Percentiles rank a stretch among this genome's conserved stretches.
Evolutionary conservation across 768 basidiomycete species (phyloP).

Genomic region (Tephrocybe rancida): DNA sequence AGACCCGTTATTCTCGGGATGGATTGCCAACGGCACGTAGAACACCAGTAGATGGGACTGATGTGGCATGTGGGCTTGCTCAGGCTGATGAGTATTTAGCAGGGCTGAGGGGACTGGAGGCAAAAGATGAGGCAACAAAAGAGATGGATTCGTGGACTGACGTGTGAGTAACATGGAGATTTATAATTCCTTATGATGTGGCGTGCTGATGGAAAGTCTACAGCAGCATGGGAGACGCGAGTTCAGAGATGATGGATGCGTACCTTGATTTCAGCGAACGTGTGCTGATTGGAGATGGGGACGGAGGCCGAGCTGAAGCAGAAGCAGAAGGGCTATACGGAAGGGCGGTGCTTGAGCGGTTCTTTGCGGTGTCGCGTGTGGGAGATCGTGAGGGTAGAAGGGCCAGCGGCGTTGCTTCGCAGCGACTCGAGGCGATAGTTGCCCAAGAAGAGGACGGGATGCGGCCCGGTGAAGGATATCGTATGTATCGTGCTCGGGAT

Average conservation of each 20-base stretch:
- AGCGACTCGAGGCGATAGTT: conserved; percentile 14
- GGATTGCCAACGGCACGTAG: conserved; percentile 28
- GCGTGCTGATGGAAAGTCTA: conserved; percentile 7
- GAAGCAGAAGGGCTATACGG: not conserved
- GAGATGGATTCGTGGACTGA: conserved; percentile 44
- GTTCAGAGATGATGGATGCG: conserved; percentile 54
- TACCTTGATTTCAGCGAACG: conserved; percentile 69
- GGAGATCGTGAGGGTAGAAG: conserved; percentile 9
- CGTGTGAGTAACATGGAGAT: conserved; percentile 41
- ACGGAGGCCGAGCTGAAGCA: conserved; percentile 22
- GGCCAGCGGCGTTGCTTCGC: not conserved
- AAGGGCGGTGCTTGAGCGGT: conserved; percentile 34
- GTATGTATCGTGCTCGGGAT: conserved; percentile 71
- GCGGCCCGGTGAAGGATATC: conserved; percentile 62
- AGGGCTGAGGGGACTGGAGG: conserved; percentile 38
- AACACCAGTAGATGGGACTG: conserved; percentile 44
- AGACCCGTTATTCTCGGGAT: conserved; percentile 13
- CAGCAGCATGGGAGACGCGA: conserved; percentile 59
- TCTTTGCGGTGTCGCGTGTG: conserved; percentile 38
- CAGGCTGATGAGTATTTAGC: conserved; percentile 48
- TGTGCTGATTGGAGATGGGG: conserved; percentile 42
- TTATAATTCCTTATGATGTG: not conserved
- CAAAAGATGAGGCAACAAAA: conserved; percentile 29
- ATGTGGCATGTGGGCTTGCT: conserved; percentile 66
- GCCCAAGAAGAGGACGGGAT: conserved; percentile 11